Base-by-base conservation (phyloP, 257 asterid genomes). In the Handroanthus guayacan region DNA sequence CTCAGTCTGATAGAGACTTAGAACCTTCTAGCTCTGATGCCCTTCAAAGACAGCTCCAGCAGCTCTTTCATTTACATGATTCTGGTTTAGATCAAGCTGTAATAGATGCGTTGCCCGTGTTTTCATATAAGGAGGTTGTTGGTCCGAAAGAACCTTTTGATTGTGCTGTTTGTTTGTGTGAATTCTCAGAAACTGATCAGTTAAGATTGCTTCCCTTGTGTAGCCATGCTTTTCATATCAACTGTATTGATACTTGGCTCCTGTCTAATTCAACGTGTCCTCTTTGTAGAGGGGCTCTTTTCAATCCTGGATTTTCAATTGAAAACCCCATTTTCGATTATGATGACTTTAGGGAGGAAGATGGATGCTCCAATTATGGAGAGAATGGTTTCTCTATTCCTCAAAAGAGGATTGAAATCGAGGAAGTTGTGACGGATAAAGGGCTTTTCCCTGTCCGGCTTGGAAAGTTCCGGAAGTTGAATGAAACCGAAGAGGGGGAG, bases 241-340 rank as follows among this genome's bases (percentile, higher is more conserved):
- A 48, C 17, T 95, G 99, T 72, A 92, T 92, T 13, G 99, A 92
- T 63, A 95, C 98, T 48, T 95, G 99, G 99, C 98, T 95, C n/a
- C 80, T 92, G 20, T 87, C 98, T 0, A 92, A 95, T 78, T 95
- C 99, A 3, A 87, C 97, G 0, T 95, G 99, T 56, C 99, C 99
- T n/a, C 95, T 95, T 39, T 95, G 99, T 67, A 82, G 99, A 73
- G 92, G 86, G 54, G 75, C 92, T 9, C 93, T 95, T 55, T 95
- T 82, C 77, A 88, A 85, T 69, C 97, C 98, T 0, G 97, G 91
- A 5, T 90, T 87, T 75, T 82, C 99, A 5, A 75, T 87, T 0
- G 98, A 92, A 71, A 90, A 94, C 78, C 98, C 99, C 3, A 78
- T 91, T 41, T 92, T 89, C 66, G 92, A 92, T 69, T 92, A 71